Base-by-base conservation (phyloP, 345 rosid genomes). In the Crucihimalaya himalaica region DNA sequence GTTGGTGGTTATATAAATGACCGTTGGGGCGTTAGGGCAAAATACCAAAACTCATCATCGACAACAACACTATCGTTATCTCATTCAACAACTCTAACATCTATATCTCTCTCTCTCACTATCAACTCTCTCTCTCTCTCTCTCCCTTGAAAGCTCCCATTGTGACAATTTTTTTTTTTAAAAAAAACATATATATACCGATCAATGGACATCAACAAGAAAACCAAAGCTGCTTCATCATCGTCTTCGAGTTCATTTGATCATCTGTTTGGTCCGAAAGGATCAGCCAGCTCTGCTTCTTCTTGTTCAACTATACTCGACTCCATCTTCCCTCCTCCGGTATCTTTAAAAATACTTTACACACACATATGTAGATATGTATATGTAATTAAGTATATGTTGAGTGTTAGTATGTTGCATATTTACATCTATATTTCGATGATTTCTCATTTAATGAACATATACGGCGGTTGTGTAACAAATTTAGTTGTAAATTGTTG, bases 1-100 rank as follows among this genome's bases (percentile, higher is more conserved):
- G 80, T 71, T 71, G 77, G 81, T 71, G 77, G 81, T 77, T 77
- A 77, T 77, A 77, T 63, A 77, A 71, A 68, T 59, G 73, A 77
- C 81, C 73, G 77, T 77, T 77, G 57, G 73, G 71, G 63, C 18
- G 75, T 70, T 77, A 77, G 76, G 80, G 76, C 80, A 77, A 47
- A 77, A 55, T 11, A 25, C 32, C 43, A 47, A 61, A 70, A 70
- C 37, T 32, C 73, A 58, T 67, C 40, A 16, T 27, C 51, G 31
- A 1, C 46, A 10, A 21, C 45, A 25, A 35, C 71, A 40, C 16
- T 45, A 60, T 52, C 64, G 31, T 75, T 68, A 68, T 75, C 68
- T 67, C 56, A 15, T 4, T 23, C 56, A 53, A 28, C 69, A 51
- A 7, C 35, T 47, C 5, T 12, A 40, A 29, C 21, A 40, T 15